These are phyloP conservation scores for Boletus vinaceobasis DNA, from an alignment of 768 basidiomycete genomes.

Conservation along the genomic window DNA sequence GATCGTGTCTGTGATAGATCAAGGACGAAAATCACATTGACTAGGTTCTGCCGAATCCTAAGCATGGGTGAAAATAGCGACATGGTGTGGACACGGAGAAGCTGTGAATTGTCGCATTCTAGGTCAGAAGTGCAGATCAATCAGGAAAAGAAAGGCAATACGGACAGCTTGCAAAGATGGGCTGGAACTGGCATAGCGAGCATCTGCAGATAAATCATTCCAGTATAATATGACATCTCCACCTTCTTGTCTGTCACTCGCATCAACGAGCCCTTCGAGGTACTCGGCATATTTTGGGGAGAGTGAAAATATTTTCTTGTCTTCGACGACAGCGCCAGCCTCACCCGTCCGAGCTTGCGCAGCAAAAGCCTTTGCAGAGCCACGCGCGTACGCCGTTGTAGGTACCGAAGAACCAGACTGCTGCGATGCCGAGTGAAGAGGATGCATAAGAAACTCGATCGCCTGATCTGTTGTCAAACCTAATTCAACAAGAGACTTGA, in stretches of 20 bases:
- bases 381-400: background rate
- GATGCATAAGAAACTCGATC: constrained; percentile 69
- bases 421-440: constrained; percentile 51
- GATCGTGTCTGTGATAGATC: constrained; percentile 68
- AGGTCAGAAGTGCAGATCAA: background rate
- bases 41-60: constrained; percentile 74
- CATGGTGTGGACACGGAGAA: constrained; percentile 21
- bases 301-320: constrained; percentile 85
- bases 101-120: constrained; percentile 16
- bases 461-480: constrained; percentile 65
- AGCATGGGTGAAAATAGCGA: constrained; percentile 76
- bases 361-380: constrained; percentile 10
- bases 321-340: constrained; percentile 45
- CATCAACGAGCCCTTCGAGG: constrained; percentile 79
- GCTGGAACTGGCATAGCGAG: constrained; percentile 51
- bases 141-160: background rate
- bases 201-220: constrained; percentile 90
- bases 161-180: constrained; percentile 50
- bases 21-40: constrained; percentile 77
- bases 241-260: constrained; percentile 81
- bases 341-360: background rate
- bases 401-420: constrained; percentile 25
- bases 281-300: constrained; percentile 25
- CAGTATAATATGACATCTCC: constrained; percentile 76
- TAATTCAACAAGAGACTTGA: constrained; percentile 55